phyloP scores from a whole-genome alignment of 208 protist species.

The Wallacemonas sp. region DNA sequence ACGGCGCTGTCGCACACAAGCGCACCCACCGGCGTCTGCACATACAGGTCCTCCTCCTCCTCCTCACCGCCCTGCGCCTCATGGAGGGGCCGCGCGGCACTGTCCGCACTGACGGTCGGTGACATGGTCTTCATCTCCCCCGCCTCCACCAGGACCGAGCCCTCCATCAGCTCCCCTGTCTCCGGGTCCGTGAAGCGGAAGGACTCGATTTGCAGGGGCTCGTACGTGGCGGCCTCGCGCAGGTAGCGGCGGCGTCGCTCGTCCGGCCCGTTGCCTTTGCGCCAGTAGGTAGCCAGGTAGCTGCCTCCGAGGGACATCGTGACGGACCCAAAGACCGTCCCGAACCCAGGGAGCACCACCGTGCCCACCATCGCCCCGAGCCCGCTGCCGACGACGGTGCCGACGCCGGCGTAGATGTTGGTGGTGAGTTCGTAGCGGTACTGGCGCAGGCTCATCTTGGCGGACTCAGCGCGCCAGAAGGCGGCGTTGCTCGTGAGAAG shows the following conservation, averaged over 20 bases:
- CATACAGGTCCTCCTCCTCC: conserved; percentile 1
- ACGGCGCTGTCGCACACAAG: not conserved
- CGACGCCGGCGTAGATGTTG: conserved; percentile 28
- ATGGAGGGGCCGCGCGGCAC: too few species aligned
- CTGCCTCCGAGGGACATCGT: conserved; percentile 36
- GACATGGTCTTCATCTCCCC: not conserved
- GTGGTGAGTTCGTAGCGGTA: conserved; percentile 64
- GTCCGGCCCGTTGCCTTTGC: conserved; percentile 44
- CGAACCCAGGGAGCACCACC: conserved; percentile 60
- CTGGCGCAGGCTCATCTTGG: conserved; percentile 38
- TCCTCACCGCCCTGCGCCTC: too few species aligned
- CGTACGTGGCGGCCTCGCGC: not conserved
- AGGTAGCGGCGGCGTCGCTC: conserved; percentile 21
- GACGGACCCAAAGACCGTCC: conserved; percentile 64
- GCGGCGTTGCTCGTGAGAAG: conserved; percentile 37
- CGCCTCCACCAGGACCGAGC: not conserved
- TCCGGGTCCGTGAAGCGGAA: conserved; percentile 3
- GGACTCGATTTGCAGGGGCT: conserved; percentile 20
- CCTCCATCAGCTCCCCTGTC: conserved; percentile 17
- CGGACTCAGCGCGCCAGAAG: conserved; percentile 30
- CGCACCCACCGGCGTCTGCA: not conserved
- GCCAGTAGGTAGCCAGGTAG: conserved; percentile 38
- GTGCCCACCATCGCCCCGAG: conserved; percentile 56
- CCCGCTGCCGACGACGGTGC: conserved; percentile 46
- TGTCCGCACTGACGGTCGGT: too few species aligned